phyloP scores from a whole-genome alignment of 352 stramenopile species.

The Nothophytophthora sp. region DNA sequence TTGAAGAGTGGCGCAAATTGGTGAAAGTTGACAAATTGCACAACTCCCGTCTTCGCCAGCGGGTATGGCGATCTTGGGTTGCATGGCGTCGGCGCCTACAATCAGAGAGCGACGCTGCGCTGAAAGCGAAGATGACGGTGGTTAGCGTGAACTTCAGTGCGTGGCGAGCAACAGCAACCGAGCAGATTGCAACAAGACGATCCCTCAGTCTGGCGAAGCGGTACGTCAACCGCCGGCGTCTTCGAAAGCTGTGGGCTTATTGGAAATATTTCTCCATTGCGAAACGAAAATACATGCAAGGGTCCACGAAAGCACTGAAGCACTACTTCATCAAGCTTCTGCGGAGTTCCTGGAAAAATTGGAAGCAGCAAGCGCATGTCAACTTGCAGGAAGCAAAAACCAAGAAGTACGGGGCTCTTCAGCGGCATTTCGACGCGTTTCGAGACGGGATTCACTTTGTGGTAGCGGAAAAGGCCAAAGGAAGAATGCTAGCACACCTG shows the following conservation, averaged over 20 bases:
- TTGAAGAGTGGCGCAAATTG: slow-evolving; percentile 35
- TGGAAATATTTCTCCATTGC: slow-evolving; percentile 81
- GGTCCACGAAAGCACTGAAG: slow-evolving; percentile 71
- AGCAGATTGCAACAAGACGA: slow-evolving; percentile 36
- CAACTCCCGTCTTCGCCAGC: slow-evolving; percentile 15
- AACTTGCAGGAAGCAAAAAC: slow-evolving; percentile 46
- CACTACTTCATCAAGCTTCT: slow-evolving; percentile 79
- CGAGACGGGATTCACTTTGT: slow-evolving; percentile 26
- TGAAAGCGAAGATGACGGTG: slow-evolving; percentile 17
- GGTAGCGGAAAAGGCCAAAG: slow-evolving; percentile 21
- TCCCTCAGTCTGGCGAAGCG: slow-evolving; percentile 55
- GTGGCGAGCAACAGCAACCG: slow-evolving; percentile 42
- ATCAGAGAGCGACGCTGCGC: slow-evolving; percentile 13
- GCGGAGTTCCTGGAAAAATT: slow-evolving; percentile 49
- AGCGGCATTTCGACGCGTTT: slow-evolving; percentile 58
- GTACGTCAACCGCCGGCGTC: slow-evolving; percentile 57
- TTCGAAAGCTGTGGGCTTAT: slow-evolving; percentile 74
- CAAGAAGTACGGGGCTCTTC: slow-evolving; percentile 47
- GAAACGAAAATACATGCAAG: slow-evolving; percentile 66
- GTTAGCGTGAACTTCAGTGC: slow-evolving; percentile 35
- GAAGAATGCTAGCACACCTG: slow-evolving; percentile 29
- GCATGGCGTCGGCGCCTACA: slow-evolving; percentile 16
- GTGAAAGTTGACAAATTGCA: slow-evolving; percentile 22
- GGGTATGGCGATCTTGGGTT: slow-evolving; percentile 44
- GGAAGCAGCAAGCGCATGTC: slow-evolving; percentile 36